A percentile compares a stretch with the other conserved stretches of the same genome.
phyloP scores from a whole-genome alignment of 2,329 filamentous ascomycete genomes.

The Fusarium concolor region DNA sequence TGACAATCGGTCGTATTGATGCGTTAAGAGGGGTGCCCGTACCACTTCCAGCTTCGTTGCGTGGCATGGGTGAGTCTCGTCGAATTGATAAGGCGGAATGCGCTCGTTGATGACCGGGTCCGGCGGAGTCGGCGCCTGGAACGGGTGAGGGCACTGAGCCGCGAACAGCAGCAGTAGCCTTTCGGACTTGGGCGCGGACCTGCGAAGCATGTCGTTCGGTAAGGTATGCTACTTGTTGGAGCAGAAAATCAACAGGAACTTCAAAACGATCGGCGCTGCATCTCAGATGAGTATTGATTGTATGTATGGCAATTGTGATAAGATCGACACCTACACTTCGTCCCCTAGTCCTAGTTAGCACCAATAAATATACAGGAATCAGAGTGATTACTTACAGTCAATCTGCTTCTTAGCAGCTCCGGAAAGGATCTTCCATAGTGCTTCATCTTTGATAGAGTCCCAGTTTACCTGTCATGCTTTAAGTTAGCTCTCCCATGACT shows the following conservation, averaged over 20 bases:
- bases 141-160: slow-evolving; percentile 70
- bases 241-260: slow-evolving; percentile 86
- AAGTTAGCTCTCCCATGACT: slow-evolving; percentile 40
- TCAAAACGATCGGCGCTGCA: slow-evolving; percentile 79
- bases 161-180: slow-evolving; percentile 69
- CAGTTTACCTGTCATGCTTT: slow-evolving; percentile 76
- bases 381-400: slow-evolving; percentile 73
- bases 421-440: slow-evolving; percentile 90
- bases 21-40: slow-evolving; percentile 58
- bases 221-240: slow-evolving; percentile 93
- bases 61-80: slow-evolving; percentile 65
- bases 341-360: slow-evolving; percentile 68
- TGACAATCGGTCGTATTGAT: slow-evolving; percentile 58
- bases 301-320: slow-evolving; percentile 14
- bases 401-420: slow-evolving; percentile 84
- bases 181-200: slow-evolving; percentile 89
- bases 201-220: slow-evolving; percentile 92
- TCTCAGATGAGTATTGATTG: slow-evolving; percentile 40
- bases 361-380: slow-evolving; percentile 2
- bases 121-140: slow-evolving; percentile 61
- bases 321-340: slow-evolving; percentile 70
- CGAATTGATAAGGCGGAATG: slow-evolving; percentile 68
- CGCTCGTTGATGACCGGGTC: slow-evolving; percentile 55
- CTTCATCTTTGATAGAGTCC: slow-evolving; percentile 87
- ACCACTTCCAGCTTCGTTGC: slow-evolving; percentile 58